Percentiles rank a stretch among this genome's conserved stretches.
Conservation (phyloP, 1,284 basidiomycete genomes). For the Bjerkandera adusta region DNA sequence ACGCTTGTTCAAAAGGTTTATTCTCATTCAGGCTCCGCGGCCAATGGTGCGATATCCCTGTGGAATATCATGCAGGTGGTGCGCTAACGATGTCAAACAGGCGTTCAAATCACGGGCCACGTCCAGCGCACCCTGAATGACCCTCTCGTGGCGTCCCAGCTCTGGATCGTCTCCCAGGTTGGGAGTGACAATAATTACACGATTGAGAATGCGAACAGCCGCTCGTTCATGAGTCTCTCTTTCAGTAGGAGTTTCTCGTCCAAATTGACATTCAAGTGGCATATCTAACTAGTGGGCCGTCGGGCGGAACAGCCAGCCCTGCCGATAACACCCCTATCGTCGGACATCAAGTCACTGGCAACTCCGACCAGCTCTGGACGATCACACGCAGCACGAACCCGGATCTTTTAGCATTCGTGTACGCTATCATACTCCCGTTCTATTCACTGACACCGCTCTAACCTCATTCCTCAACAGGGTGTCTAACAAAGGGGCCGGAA, state of each 20-base stretch:
- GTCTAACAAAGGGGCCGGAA: too few species aligned
- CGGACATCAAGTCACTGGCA: not conserved
- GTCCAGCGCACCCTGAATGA: slow-evolving; percentile 1
- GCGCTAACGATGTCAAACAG: too few species aligned
- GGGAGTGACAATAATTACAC: not conserved
- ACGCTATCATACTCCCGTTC: too few species aligned
- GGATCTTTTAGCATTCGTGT: not conserved
- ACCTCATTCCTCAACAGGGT: too few species aligned
- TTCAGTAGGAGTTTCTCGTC: not conserved
- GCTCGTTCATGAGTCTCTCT: not conserved
- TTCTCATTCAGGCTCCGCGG: too few species aligned
- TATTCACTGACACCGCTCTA: too few species aligned
- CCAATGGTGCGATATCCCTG: too few species aligned
- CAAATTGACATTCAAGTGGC: not conserved
- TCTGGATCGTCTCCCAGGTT: not conserved
- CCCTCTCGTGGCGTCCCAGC: not conserved
- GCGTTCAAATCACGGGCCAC: not conserved
- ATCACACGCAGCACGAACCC: not conserved
- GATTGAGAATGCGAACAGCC: not conserved
- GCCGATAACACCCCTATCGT: not conserved
- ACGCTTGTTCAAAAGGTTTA: too few species aligned
- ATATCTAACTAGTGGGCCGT: not conserved
- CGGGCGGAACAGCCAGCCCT: not conserved
- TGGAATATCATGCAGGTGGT: too few species aligned
- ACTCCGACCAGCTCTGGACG: not conserved